Evolutionary conservation across 306 rosid species (phyloP).

Genomic region (Trifolium subterraneum): DNA sequence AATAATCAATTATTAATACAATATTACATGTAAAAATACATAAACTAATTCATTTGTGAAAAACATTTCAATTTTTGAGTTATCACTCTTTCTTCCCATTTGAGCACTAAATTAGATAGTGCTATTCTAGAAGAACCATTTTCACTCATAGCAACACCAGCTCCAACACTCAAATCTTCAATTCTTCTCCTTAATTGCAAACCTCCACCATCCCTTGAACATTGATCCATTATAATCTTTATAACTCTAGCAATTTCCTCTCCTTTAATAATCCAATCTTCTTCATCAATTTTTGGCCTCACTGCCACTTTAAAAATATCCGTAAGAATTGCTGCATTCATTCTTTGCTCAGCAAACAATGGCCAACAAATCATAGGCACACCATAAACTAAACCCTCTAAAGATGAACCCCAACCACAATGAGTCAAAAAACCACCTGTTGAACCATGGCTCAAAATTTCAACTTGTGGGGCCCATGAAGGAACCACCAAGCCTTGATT

Average conservation of each 20-base stretch:
- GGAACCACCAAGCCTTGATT: constrained; percentile 28
- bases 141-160: not conserved
- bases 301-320: not conserved
- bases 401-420: constrained; percentile 37
- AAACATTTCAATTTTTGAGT: not conserved
- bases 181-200: not conserved
- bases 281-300: not conserved
- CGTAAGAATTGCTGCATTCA: not conserved
- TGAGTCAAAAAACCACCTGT: constrained; percentile 28
- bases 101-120: not conserved
- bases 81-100: not conserved
- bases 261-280: not conserved
- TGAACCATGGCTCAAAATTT: not conserved
- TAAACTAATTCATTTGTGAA: not conserved
- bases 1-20: no score
- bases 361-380: constrained; percentile 35
- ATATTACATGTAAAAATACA: not conserved
- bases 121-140: not conserved
- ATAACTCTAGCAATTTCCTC: not conserved
- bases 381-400: constrained; percentile 17
- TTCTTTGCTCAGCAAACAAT: constrained; percentile 23
- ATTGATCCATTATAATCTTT: not conserved
- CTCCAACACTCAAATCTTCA: not conserved
- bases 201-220: not conserved
- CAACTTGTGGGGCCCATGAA: constrained; percentile 41